Conservation (phyloP, 805 yeast species). For the Pichia sporocuriosa region DNA sequence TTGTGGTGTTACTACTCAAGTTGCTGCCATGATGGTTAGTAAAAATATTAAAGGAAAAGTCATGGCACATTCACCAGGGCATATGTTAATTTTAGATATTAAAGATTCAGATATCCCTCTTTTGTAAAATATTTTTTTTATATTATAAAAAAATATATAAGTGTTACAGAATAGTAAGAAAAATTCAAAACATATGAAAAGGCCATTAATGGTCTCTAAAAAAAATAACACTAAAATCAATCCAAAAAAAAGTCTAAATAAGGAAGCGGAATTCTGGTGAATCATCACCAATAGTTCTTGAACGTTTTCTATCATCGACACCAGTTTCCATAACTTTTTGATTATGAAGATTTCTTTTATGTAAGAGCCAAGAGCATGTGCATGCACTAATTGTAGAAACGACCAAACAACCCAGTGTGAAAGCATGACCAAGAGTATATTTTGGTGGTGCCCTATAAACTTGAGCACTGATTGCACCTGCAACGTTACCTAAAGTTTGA, state of each 20-base stretch:
- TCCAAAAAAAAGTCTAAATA: not conserved
- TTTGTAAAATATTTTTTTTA: no score
- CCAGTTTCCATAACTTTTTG: slow-evolving; percentile 5
- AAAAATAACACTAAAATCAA: not conserved
- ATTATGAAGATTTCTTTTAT: slow-evolving; percentile 3
- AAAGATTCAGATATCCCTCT: not conserved
- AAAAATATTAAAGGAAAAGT: not conserved
- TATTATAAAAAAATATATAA: no score
- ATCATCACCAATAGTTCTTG: slow-evolving; percentile 5
- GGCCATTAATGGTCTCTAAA: no score
- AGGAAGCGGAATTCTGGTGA: slow-evolving; percentile 3
- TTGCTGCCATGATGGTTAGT: not conserved
- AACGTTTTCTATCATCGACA: slow-evolving; percentile 2
- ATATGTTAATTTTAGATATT: slow-evolving; percentile 4
- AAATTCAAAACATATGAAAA: no score
- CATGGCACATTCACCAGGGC: slow-evolving; percentile 3
- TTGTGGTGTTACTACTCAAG: slow-evolving; percentile 6
- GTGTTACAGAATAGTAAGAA: no score
- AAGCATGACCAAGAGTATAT: slow-evolving; percentile 34
- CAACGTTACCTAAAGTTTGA: slow-evolving; percentile 38
- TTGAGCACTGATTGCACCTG: slow-evolving; percentile 41
- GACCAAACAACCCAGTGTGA: slow-evolving; percentile 29
- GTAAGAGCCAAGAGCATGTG: slow-evolving; percentile 1
- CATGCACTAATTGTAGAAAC: not conserved
- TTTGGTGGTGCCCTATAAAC: slow-evolving; percentile 34